Evolutionary conservation across 2,329 filamentous ascomycete species (phyloP), one percentile per base, ranked within the genome.

Genomic region (Xylaria sp.): DNA sequence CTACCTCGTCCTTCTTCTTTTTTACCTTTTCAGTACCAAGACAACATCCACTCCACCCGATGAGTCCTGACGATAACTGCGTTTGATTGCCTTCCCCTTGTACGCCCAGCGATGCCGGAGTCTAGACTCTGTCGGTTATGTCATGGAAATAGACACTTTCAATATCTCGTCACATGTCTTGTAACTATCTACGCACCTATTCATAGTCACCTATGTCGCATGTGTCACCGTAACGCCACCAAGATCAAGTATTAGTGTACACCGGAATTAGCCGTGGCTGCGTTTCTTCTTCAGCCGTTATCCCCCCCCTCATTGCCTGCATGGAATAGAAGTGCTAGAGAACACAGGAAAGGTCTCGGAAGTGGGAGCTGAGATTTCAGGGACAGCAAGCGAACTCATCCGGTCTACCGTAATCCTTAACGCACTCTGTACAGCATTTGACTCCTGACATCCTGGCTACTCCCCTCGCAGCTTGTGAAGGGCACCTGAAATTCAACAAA

Each of bases 41-140:
- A 23, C 10, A 32, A 1, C 15, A 15, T 44, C 39, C 3, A 58
- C 39, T 28, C 15, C 7, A 32, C 46, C 23, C 9, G 8, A 32
- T 23, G 5, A 12, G 23, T 15, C 18, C 9, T 28, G 37, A n/a
- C n/a, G 25, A 32, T 58, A 13, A 13, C 39, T n/a, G 39, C 8
- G 18, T 46, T 58, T 46, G 56, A 44, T 37, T 28, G 39, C 46
- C 25, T 46, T n/a, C 39, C 41, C 56, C 39, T 13, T 28, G 9
- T 34, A 46, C 56, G 39, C 39, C 15, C 56, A 58, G 39, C 56
- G 39, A 28, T 39, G 20, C 7, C 39, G 39, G 15, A 58, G 39
- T 28, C 15, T 13, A 28, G n/a, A 58, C 12, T 46, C n/a, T 0
- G 7, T 20, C 39, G 7, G 15, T 46, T 58, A 12, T 28, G 25